Conservation (phyloP, 441 rosid genomes). For the Syzygium malaccense region DNA sequence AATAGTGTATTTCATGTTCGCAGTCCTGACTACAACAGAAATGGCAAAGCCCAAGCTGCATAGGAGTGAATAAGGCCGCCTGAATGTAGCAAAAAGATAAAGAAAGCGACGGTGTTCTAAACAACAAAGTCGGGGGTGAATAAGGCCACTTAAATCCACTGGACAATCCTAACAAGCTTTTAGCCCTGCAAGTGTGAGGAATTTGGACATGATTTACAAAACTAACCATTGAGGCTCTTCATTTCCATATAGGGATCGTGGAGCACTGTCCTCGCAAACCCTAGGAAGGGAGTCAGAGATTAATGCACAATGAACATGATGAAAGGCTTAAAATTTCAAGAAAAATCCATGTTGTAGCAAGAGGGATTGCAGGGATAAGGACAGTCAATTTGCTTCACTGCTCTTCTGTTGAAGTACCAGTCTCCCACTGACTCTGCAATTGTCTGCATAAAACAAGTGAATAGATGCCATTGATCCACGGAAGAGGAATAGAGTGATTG, state of each 20-base stretch:
- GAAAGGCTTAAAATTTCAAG: background rate
- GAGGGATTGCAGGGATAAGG: slow-evolving; percentile 92
- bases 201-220: background rate
- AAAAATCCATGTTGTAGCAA: slow-evolving; percentile 63
- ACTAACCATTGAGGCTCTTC: background rate
- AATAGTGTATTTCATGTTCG: background rate
- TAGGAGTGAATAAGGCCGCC: background rate
- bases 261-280: background rate
- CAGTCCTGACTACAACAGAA: background rate
- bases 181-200: background rate
- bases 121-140: background rate
- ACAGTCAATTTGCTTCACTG: slow-evolving; percentile 65
- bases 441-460: slow-evolving; percentile 36
- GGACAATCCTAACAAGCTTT: background rate
- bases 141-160: background rate
- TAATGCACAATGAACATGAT: background rate
- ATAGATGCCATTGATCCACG: background rate
- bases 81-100: background rate
- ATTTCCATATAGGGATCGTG: background rate
- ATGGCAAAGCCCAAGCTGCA: background rate
- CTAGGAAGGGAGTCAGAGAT: background rate
- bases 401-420: slow-evolving; percentile 67
- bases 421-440: slow-evolving; percentile 86
- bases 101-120: background rate
- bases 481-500: background rate